Percentiles rank a stretch among this genome's conserved stretches.
These are phyloP conservation scores for Xylaria hypoxylon DNA, from an alignment of 2,329 filamentous ascomycete genomes.

Conservation along the genomic window DNA sequence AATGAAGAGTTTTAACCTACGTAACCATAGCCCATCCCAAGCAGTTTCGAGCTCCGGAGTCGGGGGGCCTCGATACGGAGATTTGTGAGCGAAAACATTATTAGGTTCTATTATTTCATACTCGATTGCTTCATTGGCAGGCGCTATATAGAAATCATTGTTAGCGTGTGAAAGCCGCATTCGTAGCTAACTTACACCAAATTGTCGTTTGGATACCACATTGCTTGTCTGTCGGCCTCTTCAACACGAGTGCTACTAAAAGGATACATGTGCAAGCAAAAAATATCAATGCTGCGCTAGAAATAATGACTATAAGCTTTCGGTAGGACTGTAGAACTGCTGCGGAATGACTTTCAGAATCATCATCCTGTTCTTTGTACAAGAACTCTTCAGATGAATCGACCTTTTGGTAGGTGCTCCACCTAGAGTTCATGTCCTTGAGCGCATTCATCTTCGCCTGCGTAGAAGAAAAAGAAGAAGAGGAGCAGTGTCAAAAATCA, in stretches of 20 bases:
- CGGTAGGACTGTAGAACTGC: slow-evolving; percentile 11
- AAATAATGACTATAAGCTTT: slow-evolving; percentile 15
- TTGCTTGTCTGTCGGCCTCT: slow-evolving; percentile 15
- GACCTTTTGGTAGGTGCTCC: slow-evolving; percentile 24
- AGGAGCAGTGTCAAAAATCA: neutral
- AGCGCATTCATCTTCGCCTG: slow-evolving; percentile 18
- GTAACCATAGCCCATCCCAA: slow-evolving; percentile 26
- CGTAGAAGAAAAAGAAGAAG: neutral
- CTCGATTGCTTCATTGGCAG: slow-evolving; percentile 33
- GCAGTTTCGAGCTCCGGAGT: slow-evolving; percentile 32
- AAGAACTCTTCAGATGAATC: slow-evolving; percentile 21
- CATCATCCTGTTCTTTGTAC: slow-evolving; percentile 8
- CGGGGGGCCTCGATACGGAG: slow-evolving; percentile 30
- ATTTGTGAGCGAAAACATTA: slow-evolving; percentile 31
- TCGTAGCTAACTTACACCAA: slow-evolving; percentile 26
- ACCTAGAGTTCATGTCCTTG: slow-evolving; percentile 16
- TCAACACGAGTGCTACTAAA: slow-evolving; percentile 8
- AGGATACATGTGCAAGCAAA: slow-evolving; percentile 6
- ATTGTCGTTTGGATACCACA: slow-evolving; percentile 28
- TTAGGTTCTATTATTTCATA: slow-evolving; percentile 26
- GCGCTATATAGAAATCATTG: neutral
- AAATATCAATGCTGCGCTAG: neutral
- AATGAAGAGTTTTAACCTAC: slow-evolving; percentile 3
- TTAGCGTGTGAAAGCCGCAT: neutral
- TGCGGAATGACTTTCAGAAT: neutral